Conservation (phyloP, 2,329 filamentous ascomycete genomes). For the Microdochium trichocladiopsis region DNA sequence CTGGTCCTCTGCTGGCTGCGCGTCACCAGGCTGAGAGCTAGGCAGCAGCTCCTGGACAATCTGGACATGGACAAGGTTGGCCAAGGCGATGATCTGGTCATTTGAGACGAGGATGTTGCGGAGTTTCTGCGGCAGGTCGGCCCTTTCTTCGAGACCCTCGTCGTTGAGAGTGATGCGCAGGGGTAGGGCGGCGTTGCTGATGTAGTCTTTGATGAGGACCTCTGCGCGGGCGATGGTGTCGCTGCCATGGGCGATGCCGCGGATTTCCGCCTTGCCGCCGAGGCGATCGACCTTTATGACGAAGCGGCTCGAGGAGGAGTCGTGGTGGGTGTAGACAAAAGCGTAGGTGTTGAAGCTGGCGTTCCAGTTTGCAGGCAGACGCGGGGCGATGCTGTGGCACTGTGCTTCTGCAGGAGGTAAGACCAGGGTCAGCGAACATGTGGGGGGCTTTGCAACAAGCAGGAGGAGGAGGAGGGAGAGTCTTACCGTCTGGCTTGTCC, state of each 20-base stretch:
- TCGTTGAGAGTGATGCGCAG: conserved; percentile 43
- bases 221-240: conserved; percentile 79
- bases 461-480: conserved; percentile 1
- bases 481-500: conserved; percentile 64
- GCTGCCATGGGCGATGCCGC: conserved; percentile 71
- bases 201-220: conserved; percentile 64
- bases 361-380: conserved; percentile 77
- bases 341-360: conserved; percentile 60
- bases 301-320: conserved; percentile 78
- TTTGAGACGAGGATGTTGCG: conserved; percentile 67
- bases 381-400: conserved; percentile 49
- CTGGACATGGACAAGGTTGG: conserved; percentile 64
- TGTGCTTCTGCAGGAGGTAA: conserved; percentile 39
- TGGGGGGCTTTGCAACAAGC: not conserved
- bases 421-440: not conserved
- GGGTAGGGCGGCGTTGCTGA: conserved; percentile 53
- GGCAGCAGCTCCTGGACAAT: conserved; percentile 83
- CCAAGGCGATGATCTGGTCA: conserved; percentile 59
- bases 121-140: conserved; percentile 38
- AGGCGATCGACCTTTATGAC: conserved; percentile 76
- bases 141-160: conserved; percentile 37
- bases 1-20: conserved; percentile 35
- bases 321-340: conserved; percentile 75
- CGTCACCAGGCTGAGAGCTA: not conserved
- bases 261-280: conserved; percentile 76